Conservation (phyloP, 2,329 filamentous ascomycete species). For the Fusarium graminum region DNA sequence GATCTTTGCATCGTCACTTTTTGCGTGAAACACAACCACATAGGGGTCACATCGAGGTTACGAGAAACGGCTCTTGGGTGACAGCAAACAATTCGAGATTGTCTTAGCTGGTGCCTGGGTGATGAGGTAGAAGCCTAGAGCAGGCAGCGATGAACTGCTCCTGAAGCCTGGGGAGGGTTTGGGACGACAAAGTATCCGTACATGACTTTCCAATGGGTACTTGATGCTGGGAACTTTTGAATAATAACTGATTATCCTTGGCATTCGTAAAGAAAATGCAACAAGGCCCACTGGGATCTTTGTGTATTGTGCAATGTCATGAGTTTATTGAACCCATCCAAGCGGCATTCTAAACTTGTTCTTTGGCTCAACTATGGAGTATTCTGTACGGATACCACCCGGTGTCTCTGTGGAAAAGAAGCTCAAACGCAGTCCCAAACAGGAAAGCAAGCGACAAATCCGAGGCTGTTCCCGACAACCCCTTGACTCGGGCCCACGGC, state of each 20-base stretch:
- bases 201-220: constrained; percentile 9
- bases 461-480: constrained; percentile 37
- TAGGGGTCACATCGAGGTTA: constrained; percentile 35
- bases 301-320: constrained; percentile 5
- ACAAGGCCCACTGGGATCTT: constrained; percentile 14
- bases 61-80: constrained; percentile 45
- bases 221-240: constrained; percentile 22
- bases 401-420: constrained; percentile 11
- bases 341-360: neutral
- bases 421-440: constrained; percentile 6
- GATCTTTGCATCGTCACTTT: constrained; percentile 20
- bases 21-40: constrained; percentile 31
- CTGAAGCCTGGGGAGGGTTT: constrained; percentile 17
- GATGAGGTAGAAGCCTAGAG: neutral
- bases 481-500: constrained; percentile 50
- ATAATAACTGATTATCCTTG: constrained; percentile 20
- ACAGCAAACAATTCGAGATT: constrained; percentile 44
- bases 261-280: constrained; percentile 22
- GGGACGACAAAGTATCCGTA: constrained; percentile 28
- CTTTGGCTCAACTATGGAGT: neutral
- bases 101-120: constrained; percentile 27
- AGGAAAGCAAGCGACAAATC: constrained; percentile 10
- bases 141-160: constrained; percentile 17
- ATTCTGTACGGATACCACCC: neutral
- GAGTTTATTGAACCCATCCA: neutral